Conservation (phyloP, 2,329 filamentous ascomycete genomes). For the Exutisphaerella laricina region DNA sequence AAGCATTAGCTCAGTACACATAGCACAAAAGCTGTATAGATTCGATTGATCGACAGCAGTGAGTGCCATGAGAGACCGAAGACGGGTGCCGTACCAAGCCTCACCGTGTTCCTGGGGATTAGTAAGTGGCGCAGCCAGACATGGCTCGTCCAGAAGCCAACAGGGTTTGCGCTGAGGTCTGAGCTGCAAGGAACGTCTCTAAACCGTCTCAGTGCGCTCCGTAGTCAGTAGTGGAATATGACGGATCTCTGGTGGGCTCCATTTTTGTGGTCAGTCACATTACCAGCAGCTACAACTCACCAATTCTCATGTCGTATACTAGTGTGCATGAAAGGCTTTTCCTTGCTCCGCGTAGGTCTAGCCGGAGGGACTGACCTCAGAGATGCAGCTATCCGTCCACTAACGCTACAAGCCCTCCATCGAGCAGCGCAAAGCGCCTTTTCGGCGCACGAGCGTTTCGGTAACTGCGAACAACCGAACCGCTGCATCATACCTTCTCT, state of each 20-base stretch:
- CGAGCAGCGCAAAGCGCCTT: constrained; percentile 5
- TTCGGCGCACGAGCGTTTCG: constrained; percentile 9
- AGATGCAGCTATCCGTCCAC: constrained; percentile 10
- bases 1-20: too few relatives aligned
- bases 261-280: too few relatives aligned
- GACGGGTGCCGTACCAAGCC: not conserved
- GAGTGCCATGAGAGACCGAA: not conserved
- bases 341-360: too few relatives aligned
- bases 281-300: too few relatives aligned
- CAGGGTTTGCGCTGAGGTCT: not conserved
- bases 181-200: not conserved
- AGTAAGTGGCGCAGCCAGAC: constrained; percentile 3
- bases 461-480: constrained; percentile 8
- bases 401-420: constrained; percentile 1
- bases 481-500: constrained; percentile 12
- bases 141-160: too few relatives aligned
- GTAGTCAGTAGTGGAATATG: too few relatives aligned
- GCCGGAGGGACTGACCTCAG: constrained; percentile 1
- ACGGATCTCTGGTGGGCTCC: too few relatives aligned
- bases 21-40: too few relatives aligned
- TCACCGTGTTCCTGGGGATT: not conserved
- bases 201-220: too few relatives aligned
- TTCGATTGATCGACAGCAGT: too few relatives aligned
- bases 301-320: constrained; percentile 4
- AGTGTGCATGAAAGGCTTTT: too few relatives aligned